Percentiles rank a stretch among this genome's conserved stretches.
phyloP scores from a whole-genome alignment of 345 rosid genomes.

The Cardiospermum halicacabum region DNA sequence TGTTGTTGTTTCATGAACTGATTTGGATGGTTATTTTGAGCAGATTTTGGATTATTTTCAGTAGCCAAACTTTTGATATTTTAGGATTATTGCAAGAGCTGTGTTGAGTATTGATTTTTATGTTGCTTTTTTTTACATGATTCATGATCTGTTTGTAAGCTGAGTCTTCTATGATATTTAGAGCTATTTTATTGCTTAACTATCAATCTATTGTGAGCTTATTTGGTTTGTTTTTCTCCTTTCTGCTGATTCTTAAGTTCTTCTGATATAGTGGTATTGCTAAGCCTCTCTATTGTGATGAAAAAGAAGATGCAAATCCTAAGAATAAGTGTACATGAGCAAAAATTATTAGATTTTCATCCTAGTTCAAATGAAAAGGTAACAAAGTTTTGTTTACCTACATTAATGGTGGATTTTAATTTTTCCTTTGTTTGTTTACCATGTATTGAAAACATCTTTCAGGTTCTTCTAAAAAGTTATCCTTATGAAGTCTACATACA shows the following conservation, averaged over 20 bases:
- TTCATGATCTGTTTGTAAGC: no score
- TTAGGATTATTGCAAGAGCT: no score
- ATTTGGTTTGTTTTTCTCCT: conserved; percentile 1
- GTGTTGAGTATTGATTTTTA: no score
- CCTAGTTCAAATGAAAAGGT: conserved; percentile 84
- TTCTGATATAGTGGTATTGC: conserved; percentile 73
- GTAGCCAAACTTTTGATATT: no score
- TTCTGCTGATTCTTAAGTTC: conserved; percentile 6
- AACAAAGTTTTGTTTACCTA: conserved; percentile 12
- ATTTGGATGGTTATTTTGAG: no score
- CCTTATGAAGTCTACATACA: conserved; percentile 92
- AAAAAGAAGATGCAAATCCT: conserved; percentile 50
- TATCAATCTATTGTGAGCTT: no score
- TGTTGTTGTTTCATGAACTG: no score
- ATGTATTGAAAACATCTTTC: conserved; percentile 10
- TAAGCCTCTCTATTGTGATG: conserved; percentile 73
- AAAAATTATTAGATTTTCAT: conserved; percentile 75
- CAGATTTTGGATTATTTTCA: no score
- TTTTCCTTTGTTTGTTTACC: not conserved
- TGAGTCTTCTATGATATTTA: no score
- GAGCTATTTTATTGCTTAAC: no score
- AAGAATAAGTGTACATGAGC: conserved; percentile 57
- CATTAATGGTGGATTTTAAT: conserved; percentile 3
- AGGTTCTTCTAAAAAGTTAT: conserved; percentile 86
- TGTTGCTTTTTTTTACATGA: no score